Evolutionary conservation across 148 eudicot genomes (phyloP).

Genomic region (Vaccinium darrowii): DNA sequence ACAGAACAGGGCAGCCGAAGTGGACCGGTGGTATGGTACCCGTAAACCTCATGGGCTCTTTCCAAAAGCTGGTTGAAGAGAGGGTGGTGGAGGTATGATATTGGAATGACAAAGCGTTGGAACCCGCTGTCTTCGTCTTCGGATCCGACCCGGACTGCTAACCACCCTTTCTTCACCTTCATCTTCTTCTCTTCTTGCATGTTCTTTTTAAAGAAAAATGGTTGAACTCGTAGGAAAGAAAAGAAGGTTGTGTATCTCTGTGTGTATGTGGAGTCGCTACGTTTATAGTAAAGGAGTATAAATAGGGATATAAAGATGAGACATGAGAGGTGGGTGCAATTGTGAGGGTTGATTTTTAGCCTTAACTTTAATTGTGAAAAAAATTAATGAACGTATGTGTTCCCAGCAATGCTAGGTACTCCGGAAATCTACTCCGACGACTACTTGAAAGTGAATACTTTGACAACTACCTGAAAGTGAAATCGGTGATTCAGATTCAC

Average conservation of each 20-base stretch:
- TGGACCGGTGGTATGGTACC: conserved; percentile 6
- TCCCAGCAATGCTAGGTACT: too few relatives aligned
- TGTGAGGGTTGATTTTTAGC: neutral
- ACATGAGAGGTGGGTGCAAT: neutral
- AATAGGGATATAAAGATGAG: neutral
- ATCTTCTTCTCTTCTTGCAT: conserved; percentile 15
- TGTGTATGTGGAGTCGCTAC: too few relatives aligned
- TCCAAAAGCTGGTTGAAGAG: conserved; percentile 11
- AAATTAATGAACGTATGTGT: too few relatives aligned
- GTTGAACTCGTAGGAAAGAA: neutral
- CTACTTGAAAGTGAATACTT: too few relatives aligned
- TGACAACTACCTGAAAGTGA: too few relatives aligned
- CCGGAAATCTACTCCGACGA: too few relatives aligned
- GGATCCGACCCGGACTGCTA: conserved; percentile 2
- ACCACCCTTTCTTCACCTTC: conserved; percentile 17
- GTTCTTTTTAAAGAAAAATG: neutral
- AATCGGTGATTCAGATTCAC: too few relatives aligned
- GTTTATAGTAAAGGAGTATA: neutral
- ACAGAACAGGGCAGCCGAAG: conserved; percentile 8
- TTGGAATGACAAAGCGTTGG: conserved; percentile 13
- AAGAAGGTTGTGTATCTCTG: neutral
- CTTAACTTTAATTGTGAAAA: neutral
- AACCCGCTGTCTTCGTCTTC: conserved; percentile 10
- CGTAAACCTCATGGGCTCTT: conserved; percentile 5
- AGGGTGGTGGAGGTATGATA: conserved; percentile 11